Percentiles rank a stretch among this genome's conserved stretches.
Evolutionary conservation across 306 rosid genomes (phyloP).

Genomic region (Trifolium dubium): DNA sequence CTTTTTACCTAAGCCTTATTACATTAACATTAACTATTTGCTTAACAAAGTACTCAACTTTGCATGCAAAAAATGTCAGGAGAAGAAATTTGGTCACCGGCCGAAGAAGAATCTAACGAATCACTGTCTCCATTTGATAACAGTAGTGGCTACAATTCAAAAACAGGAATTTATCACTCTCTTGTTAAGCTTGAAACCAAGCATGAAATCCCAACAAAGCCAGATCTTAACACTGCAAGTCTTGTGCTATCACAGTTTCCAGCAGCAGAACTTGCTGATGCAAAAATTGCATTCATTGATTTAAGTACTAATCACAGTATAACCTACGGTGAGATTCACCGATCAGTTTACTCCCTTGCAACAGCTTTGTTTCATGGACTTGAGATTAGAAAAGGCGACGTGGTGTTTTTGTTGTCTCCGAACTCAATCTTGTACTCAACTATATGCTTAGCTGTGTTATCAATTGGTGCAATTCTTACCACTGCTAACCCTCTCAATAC

Average conservation of each 20-base stretch:
- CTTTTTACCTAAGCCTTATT: conserved; percentile 23
- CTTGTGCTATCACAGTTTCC: conserved; percentile 81
- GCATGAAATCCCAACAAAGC: conserved; percentile 55
- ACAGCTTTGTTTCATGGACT: conserved; percentile 69
- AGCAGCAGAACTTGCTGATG: conserved; percentile 51
- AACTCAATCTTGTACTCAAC: conserved; percentile 71
- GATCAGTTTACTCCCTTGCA: conserved; percentile 65
- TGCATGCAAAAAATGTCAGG: conserved; percentile 54
- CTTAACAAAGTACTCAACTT: background rate
- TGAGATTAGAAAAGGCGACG: conserved; percentile 73
- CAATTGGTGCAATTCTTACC: conserved; percentile 74
- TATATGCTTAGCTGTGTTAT: conserved; percentile 73
- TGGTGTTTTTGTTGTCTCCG: conserved; percentile 71
- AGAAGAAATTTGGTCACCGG: conserved; percentile 47
- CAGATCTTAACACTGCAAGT: conserved; percentile 59
- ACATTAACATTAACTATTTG: conserved; percentile 9
- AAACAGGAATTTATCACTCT: conserved; percentile 68
- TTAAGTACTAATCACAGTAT: conserved; percentile 48
- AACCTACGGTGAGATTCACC: conserved; percentile 64
- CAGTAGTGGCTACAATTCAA: conserved; percentile 58
- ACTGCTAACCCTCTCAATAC: conserved; percentile 84
- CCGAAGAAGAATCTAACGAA: conserved; percentile 39
- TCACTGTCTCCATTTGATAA: conserved; percentile 15
- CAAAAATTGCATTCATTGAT: conserved; percentile 70
- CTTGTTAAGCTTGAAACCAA: conserved; percentile 42